Evolutionary conservation across 73 alveolate species (phyloP).

Genomic region (Uronychia setigera): DNA sequence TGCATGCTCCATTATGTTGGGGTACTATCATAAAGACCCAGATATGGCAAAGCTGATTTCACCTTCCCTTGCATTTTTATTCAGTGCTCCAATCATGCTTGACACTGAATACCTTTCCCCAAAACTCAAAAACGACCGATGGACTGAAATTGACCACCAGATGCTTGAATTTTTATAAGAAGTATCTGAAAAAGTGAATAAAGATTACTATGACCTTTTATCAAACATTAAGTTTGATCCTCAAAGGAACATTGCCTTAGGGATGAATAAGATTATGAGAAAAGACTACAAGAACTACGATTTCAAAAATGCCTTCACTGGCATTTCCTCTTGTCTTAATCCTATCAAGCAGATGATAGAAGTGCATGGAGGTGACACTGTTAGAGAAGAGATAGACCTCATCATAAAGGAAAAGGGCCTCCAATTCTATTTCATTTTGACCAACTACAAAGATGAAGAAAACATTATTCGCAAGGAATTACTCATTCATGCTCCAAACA

Average conservation of each 20-base stretch:
- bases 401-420: neutral
- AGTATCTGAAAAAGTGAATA: constrained; percentile 12
- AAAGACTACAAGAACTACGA: constrained; percentile 43
- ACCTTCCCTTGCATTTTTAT: constrained; percentile 13
- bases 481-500: neutral
- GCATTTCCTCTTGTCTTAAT: constrained; percentile 1
- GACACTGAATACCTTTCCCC: constrained; percentile 25
- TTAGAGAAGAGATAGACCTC: neutral
- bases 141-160: constrained; percentile 33
- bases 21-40: neutral
- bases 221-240: constrained; percentile 10
- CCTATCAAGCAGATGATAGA: neutral
- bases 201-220: constrained; percentile 23
- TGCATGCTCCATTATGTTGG: constrained; percentile 15
- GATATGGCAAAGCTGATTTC: neutral
- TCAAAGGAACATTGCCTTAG: constrained; percentile 14
- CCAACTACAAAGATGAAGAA: neutral
- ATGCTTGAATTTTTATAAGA: constrained; percentile 5
- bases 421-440: neutral
- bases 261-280: constrained; percentile 20
- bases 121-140: constrained; percentile 21
- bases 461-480: neutral
- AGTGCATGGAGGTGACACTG: neutral
- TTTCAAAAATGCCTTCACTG: neutral
- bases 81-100: constrained; percentile 20